Conservation (phyloP, 2,329 filamentous ascomycete species). For the Paecilomyces dactylethromorphus region DNA sequence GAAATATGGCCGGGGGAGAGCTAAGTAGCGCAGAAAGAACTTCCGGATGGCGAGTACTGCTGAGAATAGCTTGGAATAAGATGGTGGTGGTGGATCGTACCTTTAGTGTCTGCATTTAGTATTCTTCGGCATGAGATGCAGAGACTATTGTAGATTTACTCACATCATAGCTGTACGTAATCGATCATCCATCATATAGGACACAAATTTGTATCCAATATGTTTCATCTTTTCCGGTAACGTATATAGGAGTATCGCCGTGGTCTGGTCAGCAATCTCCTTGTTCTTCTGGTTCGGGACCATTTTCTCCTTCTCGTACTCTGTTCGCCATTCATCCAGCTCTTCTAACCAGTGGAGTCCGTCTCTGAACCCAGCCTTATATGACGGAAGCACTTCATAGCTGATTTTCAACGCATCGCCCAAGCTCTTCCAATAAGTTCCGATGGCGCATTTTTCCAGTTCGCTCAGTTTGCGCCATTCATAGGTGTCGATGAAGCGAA, state of each 20-base stretch:
- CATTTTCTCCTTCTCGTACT: slow-evolving; percentile 57
- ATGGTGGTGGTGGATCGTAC: slow-evolving; percentile 32
- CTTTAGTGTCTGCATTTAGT: slow-evolving; percentile 14
- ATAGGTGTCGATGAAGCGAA: slow-evolving; percentile 56
- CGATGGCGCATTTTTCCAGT: slow-evolving; percentile 61
- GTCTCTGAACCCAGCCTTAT: slow-evolving; percentile 37
- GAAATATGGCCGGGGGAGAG: slow-evolving; percentile 50
- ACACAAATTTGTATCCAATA: slow-evolving; percentile 46
- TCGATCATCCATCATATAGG: slow-evolving; percentile 57
- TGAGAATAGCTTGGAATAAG: slow-evolving; percentile 36
- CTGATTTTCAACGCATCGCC: slow-evolving; percentile 64
- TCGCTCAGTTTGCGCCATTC: slow-evolving; percentile 66
- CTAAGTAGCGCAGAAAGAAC: slow-evolving; percentile 51
- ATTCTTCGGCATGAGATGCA: background rate
- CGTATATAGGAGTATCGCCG: slow-evolving; percentile 54
- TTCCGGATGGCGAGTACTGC: slow-evolving; percentile 47
- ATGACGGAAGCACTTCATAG: slow-evolving; percentile 40
- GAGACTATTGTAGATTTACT: slow-evolving; percentile 13
- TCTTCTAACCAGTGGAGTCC: slow-evolving; percentile 50
- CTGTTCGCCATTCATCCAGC: slow-evolving; percentile 43
- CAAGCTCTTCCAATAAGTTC: slow-evolving; percentile 63
- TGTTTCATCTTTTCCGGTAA: slow-evolving; percentile 42
- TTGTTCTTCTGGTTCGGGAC: slow-evolving; percentile 46
- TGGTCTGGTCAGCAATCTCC: slow-evolving; percentile 52
- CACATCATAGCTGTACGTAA: slow-evolving; percentile 61